phyloP scores from a whole-genome alignment of 306 rosid genomes.

The Lathyrus aphaca region DNA sequence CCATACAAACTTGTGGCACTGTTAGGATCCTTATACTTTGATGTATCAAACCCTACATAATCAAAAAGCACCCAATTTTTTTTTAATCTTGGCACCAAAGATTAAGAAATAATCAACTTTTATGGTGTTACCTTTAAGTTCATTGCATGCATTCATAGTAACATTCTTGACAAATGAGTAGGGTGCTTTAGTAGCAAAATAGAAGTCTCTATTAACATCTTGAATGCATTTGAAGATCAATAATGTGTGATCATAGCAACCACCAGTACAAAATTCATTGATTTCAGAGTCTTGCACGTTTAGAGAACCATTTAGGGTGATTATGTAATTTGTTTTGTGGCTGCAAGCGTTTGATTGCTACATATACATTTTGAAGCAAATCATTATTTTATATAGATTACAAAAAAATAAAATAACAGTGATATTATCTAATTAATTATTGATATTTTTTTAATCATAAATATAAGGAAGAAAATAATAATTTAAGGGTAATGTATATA shows the following conservation, averaged over 20 bases:
- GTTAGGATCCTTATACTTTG: slow-evolving; percentile 3
- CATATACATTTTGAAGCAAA: slow-evolving; percentile 4
- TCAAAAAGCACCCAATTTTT: neutral
- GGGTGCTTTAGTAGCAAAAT: slow-evolving; percentile 41
- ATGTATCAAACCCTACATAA: slow-evolving; percentile 43
- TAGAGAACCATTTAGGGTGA: slow-evolving; percentile 36
- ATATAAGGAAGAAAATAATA: too few relatives aligned
- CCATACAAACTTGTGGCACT: slow-evolving; percentile 40
- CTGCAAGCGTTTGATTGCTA: slow-evolving; percentile 11
- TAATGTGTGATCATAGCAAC: slow-evolving; percentile 40
- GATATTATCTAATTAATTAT: too few relatives aligned
- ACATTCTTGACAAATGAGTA: neutral
- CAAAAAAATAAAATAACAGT: too few relatives aligned
- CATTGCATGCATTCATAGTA: slow-evolving; percentile 31
- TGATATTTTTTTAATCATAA: too few relatives aligned
- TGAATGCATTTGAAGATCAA: slow-evolving; percentile 42
- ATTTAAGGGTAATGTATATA: too few relatives aligned
- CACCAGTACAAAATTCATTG: slow-evolving; percentile 35
- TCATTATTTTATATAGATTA: neutral
- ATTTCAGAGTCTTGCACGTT: slow-evolving; percentile 27
- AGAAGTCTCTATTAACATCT: slow-evolving; percentile 46
- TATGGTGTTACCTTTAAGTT: neutral
- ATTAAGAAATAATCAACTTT: neutral
- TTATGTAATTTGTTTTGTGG: neutral
- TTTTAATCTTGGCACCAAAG: neutral